Conservation (phyloP, 805 yeast species). For the Kluyveromyces dobzhanskii region DNA sequence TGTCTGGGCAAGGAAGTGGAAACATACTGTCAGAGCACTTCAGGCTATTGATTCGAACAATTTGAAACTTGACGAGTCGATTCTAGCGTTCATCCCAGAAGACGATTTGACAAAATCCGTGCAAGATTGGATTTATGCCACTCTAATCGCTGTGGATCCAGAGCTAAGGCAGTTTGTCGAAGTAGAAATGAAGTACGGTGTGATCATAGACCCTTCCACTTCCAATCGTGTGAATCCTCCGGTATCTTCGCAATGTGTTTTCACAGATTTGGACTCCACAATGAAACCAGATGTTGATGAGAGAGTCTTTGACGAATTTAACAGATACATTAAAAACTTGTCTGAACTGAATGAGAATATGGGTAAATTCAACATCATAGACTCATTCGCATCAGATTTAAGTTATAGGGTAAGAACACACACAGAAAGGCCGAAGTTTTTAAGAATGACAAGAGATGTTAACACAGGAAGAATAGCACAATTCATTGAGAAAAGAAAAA, state of each 20-base stretch:
- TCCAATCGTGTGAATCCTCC: slow-evolving; percentile 59
- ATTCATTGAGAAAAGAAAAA: slow-evolving; percentile 63
- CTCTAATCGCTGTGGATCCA: slow-evolving; percentile 55
- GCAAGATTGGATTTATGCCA: slow-evolving; percentile 85
- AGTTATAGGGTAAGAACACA: slow-evolving; percentile 54
- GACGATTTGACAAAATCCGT: slow-evolving; percentile 75
- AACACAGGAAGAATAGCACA: slow-evolving; percentile 59
- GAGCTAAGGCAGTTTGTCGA: slow-evolving; percentile 49
- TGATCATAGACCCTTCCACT: slow-evolving; percentile 52
- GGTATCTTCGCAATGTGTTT: slow-evolving; percentile 59
- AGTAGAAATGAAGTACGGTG: slow-evolving; percentile 68
- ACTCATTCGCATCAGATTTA: slow-evolving; percentile 54
- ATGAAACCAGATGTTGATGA: slow-evolving; percentile 63
- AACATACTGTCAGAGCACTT: slow-evolving; percentile 34
- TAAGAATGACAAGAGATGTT: slow-evolving; percentile 60
- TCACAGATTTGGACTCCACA: slow-evolving; percentile 46
- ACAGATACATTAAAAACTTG: slow-evolving; percentile 45
- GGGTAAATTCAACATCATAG: slow-evolving; percentile 49
- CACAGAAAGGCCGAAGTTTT: slow-evolving; percentile 54
- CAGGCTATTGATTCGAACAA: slow-evolving; percentile 26
- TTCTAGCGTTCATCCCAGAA: slow-evolving; percentile 64
- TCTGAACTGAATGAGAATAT: slow-evolving; percentile 42
- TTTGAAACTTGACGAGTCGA: slow-evolving; percentile 31
- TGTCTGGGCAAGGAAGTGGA: slow-evolving; percentile 76
- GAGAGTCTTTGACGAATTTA: slow-evolving; percentile 49